Base-by-base conservation (phyloP, 768 basidiomycete species). In the Botryobasidium botryosum region DNA sequence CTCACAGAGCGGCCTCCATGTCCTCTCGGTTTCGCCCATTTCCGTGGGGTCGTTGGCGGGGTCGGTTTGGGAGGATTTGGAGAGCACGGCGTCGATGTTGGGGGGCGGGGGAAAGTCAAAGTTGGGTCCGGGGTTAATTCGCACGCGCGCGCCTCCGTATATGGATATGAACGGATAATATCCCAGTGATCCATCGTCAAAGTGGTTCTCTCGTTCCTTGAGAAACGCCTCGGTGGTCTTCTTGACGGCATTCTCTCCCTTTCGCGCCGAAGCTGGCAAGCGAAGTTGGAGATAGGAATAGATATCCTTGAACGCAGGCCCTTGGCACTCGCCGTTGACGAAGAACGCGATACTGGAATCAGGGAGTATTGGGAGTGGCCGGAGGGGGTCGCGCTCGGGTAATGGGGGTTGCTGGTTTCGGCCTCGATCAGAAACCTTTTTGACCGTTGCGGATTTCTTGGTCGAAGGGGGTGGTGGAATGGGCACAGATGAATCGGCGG, bases 131-230 rank as follows among this genome's bases (percentile, higher is more conserved):
- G 90, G 75, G 56, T 99, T 96, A 46, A 92, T 68, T 38, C 60
- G 69, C 10, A 90, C 80, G 47, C 75, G 73, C 0, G 86, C 92
- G 48, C 80, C 79, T 55, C 90, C 91, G 66, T 87, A 99, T 29
- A 92, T 67, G 3, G 87, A 92, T 51, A 94, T 74, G 64, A 96
- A 79, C 0, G 92, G 88, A 58, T 88, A 97, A 61, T 99, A 99
- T 1, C 94, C 94, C 5, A 94, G 64, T 17, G 81, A 77, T 17
- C 92, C 94, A 58, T 99, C 94, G 58, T 99, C 90, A 54, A 87
- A 84, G 2, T 72, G 72, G 50, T 90, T 90, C 61, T 85, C 81
- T 21, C 57, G 52, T 15, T 54, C 50, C 38, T 48, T 44, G 24
- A 46, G 45, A 21, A 43, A 51, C 32, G 47, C 50, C 18, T 51